These are phyloP conservation scores for Phytophthora sp. DNA, from an alignment of 352 stramenopile species.

Conservation along the genomic window DNA sequence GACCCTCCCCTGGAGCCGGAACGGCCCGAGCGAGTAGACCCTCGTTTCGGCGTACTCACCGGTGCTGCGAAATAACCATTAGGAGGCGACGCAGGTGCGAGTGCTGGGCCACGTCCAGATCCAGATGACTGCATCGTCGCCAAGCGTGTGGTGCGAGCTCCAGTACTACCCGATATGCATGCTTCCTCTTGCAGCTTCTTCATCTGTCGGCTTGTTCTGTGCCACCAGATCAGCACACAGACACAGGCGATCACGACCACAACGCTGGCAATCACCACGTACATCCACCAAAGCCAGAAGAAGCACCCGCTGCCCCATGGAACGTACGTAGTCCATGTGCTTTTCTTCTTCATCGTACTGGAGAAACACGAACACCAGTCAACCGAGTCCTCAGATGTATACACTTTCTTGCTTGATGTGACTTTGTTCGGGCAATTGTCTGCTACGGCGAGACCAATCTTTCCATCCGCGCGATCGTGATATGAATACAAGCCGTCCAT, in stretches of 20 bases:
- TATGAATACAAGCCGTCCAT: slow-evolving; percentile 85
- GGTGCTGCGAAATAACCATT: slow-evolving; percentile 22
- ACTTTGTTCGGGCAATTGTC: slow-evolving; percentile 81
- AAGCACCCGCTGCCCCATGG: slow-evolving; percentile 75
- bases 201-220: slow-evolving; percentile 46
- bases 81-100: slow-evolving; percentile 31
- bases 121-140: slow-evolving; percentile 34
- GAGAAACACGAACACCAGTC: slow-evolving; percentile 81
- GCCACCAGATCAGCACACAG: slow-evolving; percentile 70
- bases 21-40: slow-evolving; percentile 6
- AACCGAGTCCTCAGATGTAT: slow-evolving; percentile 39
- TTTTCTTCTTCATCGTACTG: slow-evolving; percentile 63
- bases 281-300: slow-evolving; percentile 90
- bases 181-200: slow-evolving; percentile 47
- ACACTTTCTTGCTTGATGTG: slow-evolving; percentile 80
- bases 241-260: slow-evolving; percentile 63
- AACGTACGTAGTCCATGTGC: slow-evolving; percentile 54
- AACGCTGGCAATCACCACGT: slow-evolving; percentile 68
- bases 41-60: slow-evolving; percentile 19
- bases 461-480: slow-evolving; percentile 67
- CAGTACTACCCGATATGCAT: slow-evolving; percentile 7
- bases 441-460: slow-evolving; percentile 73
- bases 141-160: slow-evolving; percentile 28
- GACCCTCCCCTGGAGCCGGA: slow-evolving; percentile 18
- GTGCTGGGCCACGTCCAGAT: slow-evolving; percentile 18